A percentile compares a stretch with the other conserved stretches of the same genome.
phyloP scores from a whole-genome alignment of 306 rosid species.

The Gastrolobium villosum region DNA sequence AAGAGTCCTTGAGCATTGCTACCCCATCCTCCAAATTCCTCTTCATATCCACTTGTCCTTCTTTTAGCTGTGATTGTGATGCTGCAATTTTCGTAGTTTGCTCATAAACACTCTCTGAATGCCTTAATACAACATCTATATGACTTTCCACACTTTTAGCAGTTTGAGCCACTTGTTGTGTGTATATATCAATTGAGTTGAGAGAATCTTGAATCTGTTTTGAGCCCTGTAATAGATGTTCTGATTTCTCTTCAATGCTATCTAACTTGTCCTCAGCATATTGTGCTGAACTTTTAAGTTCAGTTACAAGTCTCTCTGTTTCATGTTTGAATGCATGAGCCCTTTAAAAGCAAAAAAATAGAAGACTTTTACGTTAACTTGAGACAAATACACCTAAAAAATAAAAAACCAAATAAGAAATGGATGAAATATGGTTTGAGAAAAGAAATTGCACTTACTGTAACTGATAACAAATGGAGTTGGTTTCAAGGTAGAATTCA shows the following conservation, averaged over 20 bases:
- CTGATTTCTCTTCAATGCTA: slow-evolving; percentile 64
- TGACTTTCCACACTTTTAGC: slow-evolving; percentile 64
- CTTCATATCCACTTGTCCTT: slow-evolving; percentile 75
- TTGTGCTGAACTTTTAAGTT: slow-evolving; percentile 69
- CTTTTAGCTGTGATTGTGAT: slow-evolving; percentile 67
- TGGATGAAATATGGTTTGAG: background rate
- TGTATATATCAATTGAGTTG: slow-evolving; percentile 53
- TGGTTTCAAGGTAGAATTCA: slow-evolving; percentile 92
- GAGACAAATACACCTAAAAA: background rate
- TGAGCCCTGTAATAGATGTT: slow-evolving; percentile 59
- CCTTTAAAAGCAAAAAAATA: slow-evolving; percentile 45
- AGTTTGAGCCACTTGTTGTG: slow-evolving; percentile 63
- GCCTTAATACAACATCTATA: slow-evolving; percentile 58
- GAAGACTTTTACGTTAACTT: slow-evolving; percentile 18
- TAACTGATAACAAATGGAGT: slow-evolving; percentile 81
- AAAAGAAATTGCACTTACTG: slow-evolving; percentile 65
- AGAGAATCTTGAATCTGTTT: slow-evolving; percentile 62
- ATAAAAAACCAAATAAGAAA: background rate
- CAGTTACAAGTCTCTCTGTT: slow-evolving; percentile 85
- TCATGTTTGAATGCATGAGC: slow-evolving; percentile 74
- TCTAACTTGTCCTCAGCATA: slow-evolving; percentile 77
- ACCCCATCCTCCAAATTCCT: slow-evolving; percentile 68
- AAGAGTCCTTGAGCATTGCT: slow-evolving; percentile 65
- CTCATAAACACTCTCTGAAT: slow-evolving; percentile 69
- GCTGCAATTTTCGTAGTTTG: slow-evolving; percentile 67